Evolutionary conservation across 352 stramenopile genomes (phyloP).

Genomic region (Pythium aquatile): DNA sequence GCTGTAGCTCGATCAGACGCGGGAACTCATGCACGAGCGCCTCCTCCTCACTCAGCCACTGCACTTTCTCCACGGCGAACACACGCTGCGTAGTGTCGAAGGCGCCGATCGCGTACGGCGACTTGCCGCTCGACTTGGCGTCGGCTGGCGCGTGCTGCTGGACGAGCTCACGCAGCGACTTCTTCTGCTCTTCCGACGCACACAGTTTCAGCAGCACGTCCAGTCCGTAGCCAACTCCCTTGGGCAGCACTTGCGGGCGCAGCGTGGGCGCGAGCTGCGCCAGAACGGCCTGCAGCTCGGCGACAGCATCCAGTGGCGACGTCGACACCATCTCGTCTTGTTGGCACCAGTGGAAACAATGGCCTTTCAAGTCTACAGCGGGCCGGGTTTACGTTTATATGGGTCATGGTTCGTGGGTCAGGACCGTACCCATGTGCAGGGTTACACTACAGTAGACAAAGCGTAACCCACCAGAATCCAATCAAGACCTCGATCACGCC

Average conservation of each 20-base stretch:
- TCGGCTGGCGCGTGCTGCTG: slow-evolving; percentile 36
- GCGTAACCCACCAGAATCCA: slow-evolving; percentile 7
- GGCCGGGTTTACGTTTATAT: slow-evolving; percentile 13
- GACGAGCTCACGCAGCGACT: slow-evolving; percentile 46
- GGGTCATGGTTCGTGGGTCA: slow-evolving; percentile 7
- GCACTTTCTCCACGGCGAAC: slow-evolving; percentile 58
- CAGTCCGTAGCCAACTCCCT: slow-evolving; percentile 53
- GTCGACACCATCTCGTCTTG: slow-evolving; percentile 23
- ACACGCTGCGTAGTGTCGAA: slow-evolving; percentile 63
- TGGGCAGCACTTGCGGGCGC: slow-evolving; percentile 67
- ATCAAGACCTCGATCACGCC: neutral
- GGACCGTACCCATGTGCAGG: slow-evolving; percentile 16
- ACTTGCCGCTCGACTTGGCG: slow-evolving; percentile 27
- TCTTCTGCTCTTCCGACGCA: slow-evolving; percentile 57
- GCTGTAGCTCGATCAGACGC: slow-evolving; percentile 72
- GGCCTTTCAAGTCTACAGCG: slow-evolving; percentile 10
- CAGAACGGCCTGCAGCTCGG: slow-evolving; percentile 63
- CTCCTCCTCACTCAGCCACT: slow-evolving; percentile 65
- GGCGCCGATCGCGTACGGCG: slow-evolving; percentile 47
- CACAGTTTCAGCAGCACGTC: slow-evolving; percentile 66
- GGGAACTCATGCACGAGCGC: slow-evolving; percentile 68
- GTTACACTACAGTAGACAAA: slow-evolving; percentile 9
- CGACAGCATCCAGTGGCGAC: slow-evolving; percentile 56
- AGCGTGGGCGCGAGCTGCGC: slow-evolving; percentile 48
- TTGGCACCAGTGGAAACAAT: slow-evolving; percentile 19